Percentiles rank a stretch among this genome's conserved stretches.
phyloP scores from a whole-genome alignment of 257 asterid genomes.

The Solanum sitiens region DNA sequence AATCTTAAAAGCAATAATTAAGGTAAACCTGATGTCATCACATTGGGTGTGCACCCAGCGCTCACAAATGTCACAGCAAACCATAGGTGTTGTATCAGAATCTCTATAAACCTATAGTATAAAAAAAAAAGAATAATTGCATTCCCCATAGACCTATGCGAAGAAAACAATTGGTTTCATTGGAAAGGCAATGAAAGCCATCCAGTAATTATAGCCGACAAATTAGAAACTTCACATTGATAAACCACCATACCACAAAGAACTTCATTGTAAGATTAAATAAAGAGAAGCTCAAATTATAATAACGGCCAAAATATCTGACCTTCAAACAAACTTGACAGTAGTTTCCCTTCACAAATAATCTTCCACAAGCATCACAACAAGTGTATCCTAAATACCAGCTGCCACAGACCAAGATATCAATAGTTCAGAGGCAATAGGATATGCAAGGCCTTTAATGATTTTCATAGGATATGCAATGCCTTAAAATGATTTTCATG shows the following conservation, averaged over 20 bases:
- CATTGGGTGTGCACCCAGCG: constrained; percentile 98
- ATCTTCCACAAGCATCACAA: constrained; percentile 99
- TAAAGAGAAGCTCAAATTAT: background rate
- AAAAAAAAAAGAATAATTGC: constrained; percentile 9
- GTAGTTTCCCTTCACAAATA: constrained; percentile 86
- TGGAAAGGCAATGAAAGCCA: background rate
- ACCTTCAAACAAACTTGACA: constrained; percentile 99
- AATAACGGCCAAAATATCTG: constrained; percentile 1
- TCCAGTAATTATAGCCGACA: background rate
- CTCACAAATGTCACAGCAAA: constrained; percentile 94
- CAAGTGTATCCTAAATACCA: constrained; percentile 99
- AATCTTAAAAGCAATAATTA: background rate
- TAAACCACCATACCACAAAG: background rate
- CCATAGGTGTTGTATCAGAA: constrained; percentile 99
- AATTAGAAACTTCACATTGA: background rate
- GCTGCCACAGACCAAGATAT: constrained; percentile 33
- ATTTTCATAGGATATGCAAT: background rate
- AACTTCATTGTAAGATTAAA: background rate
- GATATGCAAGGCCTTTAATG: background rate
- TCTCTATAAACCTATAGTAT: constrained; percentile 82
- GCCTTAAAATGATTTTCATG: background rate
- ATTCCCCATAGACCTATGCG: background rate
- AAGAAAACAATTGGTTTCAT: background rate
- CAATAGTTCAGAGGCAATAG: background rate
- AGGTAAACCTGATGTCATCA: constrained; percentile 81